phyloP scores from a whole-genome alignment of 257 asterid species.

The Penstemon barbatus region DNA sequence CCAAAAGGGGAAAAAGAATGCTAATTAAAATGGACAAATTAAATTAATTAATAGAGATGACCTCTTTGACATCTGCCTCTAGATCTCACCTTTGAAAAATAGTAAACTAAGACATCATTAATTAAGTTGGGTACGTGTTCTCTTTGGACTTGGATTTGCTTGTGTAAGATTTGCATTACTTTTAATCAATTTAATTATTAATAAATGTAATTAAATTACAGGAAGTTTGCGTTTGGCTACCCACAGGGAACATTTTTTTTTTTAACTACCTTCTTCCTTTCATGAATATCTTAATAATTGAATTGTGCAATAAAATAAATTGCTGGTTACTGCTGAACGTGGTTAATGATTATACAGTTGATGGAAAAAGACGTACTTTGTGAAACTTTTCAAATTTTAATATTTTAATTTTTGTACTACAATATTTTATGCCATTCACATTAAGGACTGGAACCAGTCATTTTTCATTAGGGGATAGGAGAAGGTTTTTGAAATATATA shows the following conservation, averaged over 20 bases:
- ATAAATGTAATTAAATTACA: background rate
- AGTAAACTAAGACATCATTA: conserved; percentile 20
- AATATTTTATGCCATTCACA: too few relatives aligned
- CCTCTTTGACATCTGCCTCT: conserved; percentile 36
- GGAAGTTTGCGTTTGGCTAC: background rate
- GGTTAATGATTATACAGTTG: conserved; percentile 8
- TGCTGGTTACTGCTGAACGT: conserved; percentile 7
- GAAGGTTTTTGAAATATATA: too few relatives aligned
- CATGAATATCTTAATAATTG: conserved; percentile 1
- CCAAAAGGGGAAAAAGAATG: conserved; percentile 4
- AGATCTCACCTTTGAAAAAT: conserved; percentile 32
- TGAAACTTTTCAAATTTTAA: background rate
- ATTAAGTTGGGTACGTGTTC: conserved; percentile 33
- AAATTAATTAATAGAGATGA: conserved; percentile 39
- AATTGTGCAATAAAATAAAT: background rate
- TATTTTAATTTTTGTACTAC: background rate
- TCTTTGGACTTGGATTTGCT: conserved; percentile 25
- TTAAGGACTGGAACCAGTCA: too few relatives aligned
- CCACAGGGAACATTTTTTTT: background rate
- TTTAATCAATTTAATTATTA: background rate
- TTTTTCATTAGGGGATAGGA: too few relatives aligned
- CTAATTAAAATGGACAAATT: conserved; percentile 24
- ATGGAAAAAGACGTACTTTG: background rate
- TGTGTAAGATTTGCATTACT: conserved; percentile 31
- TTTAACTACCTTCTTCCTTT: background rate